These are phyloP conservation scores for Candida quercuum DNA, from an alignment of 805 yeast genomes.

Conservation along the genomic window DNA sequence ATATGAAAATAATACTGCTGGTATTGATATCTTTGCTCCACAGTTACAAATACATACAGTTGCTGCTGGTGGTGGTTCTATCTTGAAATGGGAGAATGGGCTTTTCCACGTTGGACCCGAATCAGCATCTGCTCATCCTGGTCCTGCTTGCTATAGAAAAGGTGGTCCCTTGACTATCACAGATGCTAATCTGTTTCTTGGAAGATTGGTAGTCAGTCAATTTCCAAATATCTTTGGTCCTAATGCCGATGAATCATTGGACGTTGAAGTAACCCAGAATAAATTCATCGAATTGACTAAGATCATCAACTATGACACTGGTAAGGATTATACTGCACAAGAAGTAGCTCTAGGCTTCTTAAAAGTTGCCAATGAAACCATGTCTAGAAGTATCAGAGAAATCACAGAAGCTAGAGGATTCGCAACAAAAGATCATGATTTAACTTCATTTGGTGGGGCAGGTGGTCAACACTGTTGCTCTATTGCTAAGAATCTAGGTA, in stretches of 20 bases:
- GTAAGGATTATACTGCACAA: constrained; percentile 29
- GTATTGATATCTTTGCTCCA: constrained; percentile 35
- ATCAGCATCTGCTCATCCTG: constrained; percentile 43
- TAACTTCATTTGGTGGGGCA: constrained; percentile 46
- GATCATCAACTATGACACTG: constrained; percentile 30
- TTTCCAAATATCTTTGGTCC: constrained; percentile 44
- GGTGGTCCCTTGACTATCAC: constrained; percentile 44
- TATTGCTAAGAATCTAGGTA: constrained; percentile 36
- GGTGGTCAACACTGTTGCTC: constrained; percentile 44
- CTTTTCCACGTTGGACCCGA: constrained; percentile 42
- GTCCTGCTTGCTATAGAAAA: constrained; percentile 44
- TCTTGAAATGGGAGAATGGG: constrained; percentile 29
- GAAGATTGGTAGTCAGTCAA: constrained; percentile 34
- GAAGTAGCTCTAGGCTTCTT: constrained; percentile 43
- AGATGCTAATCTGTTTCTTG: constrained; percentile 40
- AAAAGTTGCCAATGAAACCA: constrained; percentile 39
- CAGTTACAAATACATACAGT: constrained; percentile 34
- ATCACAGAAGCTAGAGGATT: constrained; percentile 42
- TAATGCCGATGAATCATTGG: constrained; percentile 34
- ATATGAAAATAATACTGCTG: constrained; percentile 32
- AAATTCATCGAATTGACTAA: constrained; percentile 34
- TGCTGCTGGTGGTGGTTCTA: constrained; percentile 35
- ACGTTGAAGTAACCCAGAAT: constrained; percentile 26
- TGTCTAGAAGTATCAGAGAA: constrained; percentile 43
- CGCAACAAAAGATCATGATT: constrained; percentile 34